Evolutionary conservation across 495 filamentous ascomycete genomes (phyloP), one percentile per base, ranked within the genome.

Genomic region (Durotheca rogersii): DNA sequence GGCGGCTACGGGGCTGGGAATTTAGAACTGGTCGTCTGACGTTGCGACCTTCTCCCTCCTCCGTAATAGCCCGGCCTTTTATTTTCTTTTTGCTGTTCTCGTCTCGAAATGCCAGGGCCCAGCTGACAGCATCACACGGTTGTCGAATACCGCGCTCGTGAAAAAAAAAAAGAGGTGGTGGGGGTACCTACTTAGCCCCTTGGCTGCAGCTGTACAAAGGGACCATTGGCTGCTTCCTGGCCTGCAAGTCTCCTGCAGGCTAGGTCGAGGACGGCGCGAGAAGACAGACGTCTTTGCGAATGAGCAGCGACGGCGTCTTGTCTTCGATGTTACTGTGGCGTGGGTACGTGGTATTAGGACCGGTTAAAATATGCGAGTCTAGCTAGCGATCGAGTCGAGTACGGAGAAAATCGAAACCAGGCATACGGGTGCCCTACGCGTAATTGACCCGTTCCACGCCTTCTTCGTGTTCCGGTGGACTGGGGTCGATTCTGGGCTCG

Each of bases 141-240:
- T 40, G 11, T 18, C 25, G 17, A 40, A 19, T 7, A 35, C 35
- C 12, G 34, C 6, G 29, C 1, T 39, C 27, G n/a, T 27, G 32
- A 46, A 20, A 12, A 19, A 11, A 14, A 20, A 6, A 40, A 27
- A 2, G 30, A 35, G 39, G 23, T 60, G 56, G 56, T 50, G 41
- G 41, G 46, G n/a, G n/a, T n/a, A n/a, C n/a, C n/a, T n/a, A n/a
- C n/a, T n/a, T n/a, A 41, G 45, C 47, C 25, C 15, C 46, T 60
- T 42, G 18, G 32, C 46, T 46, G 42, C 50, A 60, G 44, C 40
- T 60, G 56, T 55, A 55, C 45, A 41, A 51, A 60, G 56, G 56
- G 56, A 55, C 56, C 56, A 37, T 35, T 51, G 36, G 31, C 19
- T 17, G 16, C 32, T 30, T 29, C 46, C 23, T 55, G 31, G 39